Evolutionary conservation across 1,139 yeast species (phyloP).

Genomic region (Geotrichum candidum): DNA sequence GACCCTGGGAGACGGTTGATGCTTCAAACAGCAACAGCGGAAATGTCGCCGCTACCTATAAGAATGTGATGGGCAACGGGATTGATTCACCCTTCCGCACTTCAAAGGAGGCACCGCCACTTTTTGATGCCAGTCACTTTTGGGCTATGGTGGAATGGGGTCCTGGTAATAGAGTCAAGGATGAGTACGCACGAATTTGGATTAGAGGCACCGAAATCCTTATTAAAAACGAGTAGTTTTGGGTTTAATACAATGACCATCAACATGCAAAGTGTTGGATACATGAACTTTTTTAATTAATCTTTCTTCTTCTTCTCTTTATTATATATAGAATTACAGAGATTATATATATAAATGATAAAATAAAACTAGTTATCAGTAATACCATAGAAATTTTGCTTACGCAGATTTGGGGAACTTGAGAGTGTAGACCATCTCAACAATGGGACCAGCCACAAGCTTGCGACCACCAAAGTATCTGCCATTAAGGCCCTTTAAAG

Average conservation of each 20-base stretch:
- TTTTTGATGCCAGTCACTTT: slow-evolving; percentile 47
- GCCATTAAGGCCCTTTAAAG: slow-evolving; percentile 35
- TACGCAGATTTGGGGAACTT: slow-evolving; percentile 18
- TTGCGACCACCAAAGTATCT: slow-evolving; percentile 37
- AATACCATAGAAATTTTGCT: neutral
- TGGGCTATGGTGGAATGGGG: slow-evolving; percentile 68
- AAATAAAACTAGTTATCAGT: neutral
- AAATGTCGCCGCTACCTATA: neutral
- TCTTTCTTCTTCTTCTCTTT: neutral
- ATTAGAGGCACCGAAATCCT: slow-evolving; percentile 34
- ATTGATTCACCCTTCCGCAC: slow-evolving; percentile 14
- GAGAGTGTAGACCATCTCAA: slow-evolving; percentile 34
- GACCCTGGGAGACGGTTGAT: slow-evolving; percentile 52
- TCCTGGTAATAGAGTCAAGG: slow-evolving; percentile 46
- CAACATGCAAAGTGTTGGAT: neutral
- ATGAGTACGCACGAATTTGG: slow-evolving; percentile 50
- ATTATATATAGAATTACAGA: neutral
- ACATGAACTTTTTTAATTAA: neutral
- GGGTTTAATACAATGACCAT: neutral
- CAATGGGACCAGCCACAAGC: slow-evolving; percentile 32
- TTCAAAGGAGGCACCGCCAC: slow-evolving; percentile 38
- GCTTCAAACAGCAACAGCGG: neutral
- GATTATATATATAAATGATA: neutral
- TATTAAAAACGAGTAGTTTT: neutral
- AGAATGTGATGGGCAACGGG: neutral